Base-by-base conservation (phyloP, 805 yeast species). In the Saccharomycopsis fibuligera region DNA sequence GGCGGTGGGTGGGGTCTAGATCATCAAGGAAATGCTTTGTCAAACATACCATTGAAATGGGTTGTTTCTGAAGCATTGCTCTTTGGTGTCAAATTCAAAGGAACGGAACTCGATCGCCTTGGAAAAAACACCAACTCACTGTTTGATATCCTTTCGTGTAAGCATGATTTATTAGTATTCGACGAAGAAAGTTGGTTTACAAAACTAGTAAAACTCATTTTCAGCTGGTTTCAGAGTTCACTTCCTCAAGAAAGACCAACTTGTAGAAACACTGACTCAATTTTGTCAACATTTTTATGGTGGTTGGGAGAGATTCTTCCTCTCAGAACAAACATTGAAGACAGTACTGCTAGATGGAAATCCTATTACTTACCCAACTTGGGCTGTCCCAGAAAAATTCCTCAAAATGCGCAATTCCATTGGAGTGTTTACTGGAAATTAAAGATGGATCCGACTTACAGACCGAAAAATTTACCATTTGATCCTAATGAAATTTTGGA, bases 1-100 rank as follows among this genome's bases (percentile, higher is more conserved):
- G 88, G 88, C 2, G 87, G 87, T 2, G 84, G 84, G 0, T 81
- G 84, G 82, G 60, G 67, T 1, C 61, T 67, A 3, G 81, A 76
- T 58, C 30, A 50, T 0, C 58, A 66, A 42, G 76, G 76, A 1
- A 72, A 75, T 37, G 57, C 61, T 21, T 51, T 76, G 14, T 69
- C 84, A 0, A 72, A 77, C 54, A 53, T 79, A 14, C 65, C 86
- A 0, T 62, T 82, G 22, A 67, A 81, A 51, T 82, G 87, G 87
- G 76, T 82, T 60, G 50, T 81, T 10, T 63, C 73, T 4, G 78
- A 76, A 58, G 78, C 84, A 0, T 57, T 74, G 6, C 68, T 67
- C 44, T 64, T 66, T 55, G 85, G 84, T 0, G 72, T 79, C 2
- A 31, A 45, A 10, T 78, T 80, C 56, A 70, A 72, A 45, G 59